These are phyloP conservation scores for Chytriomyces sp. DNA, from an alignment of 192 early-diverging fungal species.

Conservation along the genomic window DNA sequence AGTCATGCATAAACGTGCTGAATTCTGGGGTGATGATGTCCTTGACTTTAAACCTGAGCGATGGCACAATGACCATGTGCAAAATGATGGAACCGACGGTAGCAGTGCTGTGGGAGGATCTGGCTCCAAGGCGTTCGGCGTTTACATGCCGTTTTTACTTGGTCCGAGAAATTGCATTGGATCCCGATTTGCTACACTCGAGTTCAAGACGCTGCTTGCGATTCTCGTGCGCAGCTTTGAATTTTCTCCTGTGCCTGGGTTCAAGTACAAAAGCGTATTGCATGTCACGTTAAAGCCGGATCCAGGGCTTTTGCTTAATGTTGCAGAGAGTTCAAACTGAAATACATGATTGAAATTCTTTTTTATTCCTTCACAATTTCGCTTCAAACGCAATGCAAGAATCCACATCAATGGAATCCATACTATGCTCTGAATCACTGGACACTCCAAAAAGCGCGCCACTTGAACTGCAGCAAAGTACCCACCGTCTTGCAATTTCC, in stretches of 20 bases:
- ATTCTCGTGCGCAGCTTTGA: slow-evolving; percentile 6
- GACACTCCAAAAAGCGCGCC: neutral
- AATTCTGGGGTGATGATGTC: slow-evolving; percentile 30
- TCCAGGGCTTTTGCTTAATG: neutral
- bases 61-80: neutral
- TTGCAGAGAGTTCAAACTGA: neutral
- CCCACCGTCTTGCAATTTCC: neutral
- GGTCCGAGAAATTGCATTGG: slow-evolving; percentile 18
- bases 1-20: slow-evolving; percentile 11
- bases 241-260: neutral
- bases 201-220: slow-evolving; percentile 3
- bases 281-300: neutral
- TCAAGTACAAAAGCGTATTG: neutral
- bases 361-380: neutral
- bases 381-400: neutral
- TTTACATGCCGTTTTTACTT: slow-evolving; percentile 11
- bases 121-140: neutral
- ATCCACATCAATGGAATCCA: neutral
- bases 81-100: too few species aligned
- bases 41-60: slow-evolving; percentile 15
- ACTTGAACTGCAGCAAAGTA: neutral
- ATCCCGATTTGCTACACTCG: slow-evolving; percentile 3
- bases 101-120: neutral
- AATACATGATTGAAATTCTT: too few species aligned
- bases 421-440: neutral